A percentile compares a stretch with the other conserved stretches of the same genome.
Evolutionary conservation across 1,139 yeast genomes (phyloP).

Genomic region (Petasospora rhodanensis): DNA sequence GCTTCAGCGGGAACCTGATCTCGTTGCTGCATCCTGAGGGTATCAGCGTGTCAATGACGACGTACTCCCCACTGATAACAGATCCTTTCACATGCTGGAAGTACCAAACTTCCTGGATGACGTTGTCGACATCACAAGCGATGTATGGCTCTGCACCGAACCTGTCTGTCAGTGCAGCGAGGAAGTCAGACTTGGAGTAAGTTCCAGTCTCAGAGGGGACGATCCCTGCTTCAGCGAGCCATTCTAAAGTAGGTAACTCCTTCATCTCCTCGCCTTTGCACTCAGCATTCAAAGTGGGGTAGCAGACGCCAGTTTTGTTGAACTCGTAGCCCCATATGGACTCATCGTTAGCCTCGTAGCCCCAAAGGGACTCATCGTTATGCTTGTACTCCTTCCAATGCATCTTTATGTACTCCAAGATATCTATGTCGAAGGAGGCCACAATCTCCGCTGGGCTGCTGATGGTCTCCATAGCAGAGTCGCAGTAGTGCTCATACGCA

Average conservation of each 20-base stretch:
- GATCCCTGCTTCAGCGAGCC: constrained; percentile 66
- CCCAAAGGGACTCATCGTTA: constrained; percentile 61
- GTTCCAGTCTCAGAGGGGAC: constrained; percentile 56
- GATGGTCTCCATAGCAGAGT: constrained; percentile 46
- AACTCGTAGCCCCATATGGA: constrained; percentile 88
- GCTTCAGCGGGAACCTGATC: constrained; percentile 74
- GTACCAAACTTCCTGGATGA: constrained; percentile 86
- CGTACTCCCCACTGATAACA: constrained; percentile 56
- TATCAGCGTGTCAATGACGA: constrained; percentile 57
- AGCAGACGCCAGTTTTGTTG: constrained; percentile 93
- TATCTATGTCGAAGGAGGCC: constrained; percentile 33
- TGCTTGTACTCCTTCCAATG: constrained; percentile 80
- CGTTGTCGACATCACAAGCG: constrained; percentile 63
- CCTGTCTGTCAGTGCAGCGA: constrained; percentile 53
- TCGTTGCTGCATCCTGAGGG: constrained; percentile 44
- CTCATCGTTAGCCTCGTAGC: constrained; percentile 69
- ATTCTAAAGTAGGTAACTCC: constrained; percentile 63
- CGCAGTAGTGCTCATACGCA: constrained; percentile 72
- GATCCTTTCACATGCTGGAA: constrained; percentile 78
- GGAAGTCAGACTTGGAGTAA: constrained; percentile 63
- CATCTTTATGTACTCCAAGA: constrained; percentile 52
- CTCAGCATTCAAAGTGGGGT: constrained; percentile 65
- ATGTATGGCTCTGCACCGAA: constrained; percentile 64
- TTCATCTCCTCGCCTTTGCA: constrained; percentile 40
- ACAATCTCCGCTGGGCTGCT: background rate